These are phyloP conservation scores for Aureobasidium lini DNA, from an alignment of 2,329 filamentous ascomycete species.

Conservation along the genomic window DNA sequence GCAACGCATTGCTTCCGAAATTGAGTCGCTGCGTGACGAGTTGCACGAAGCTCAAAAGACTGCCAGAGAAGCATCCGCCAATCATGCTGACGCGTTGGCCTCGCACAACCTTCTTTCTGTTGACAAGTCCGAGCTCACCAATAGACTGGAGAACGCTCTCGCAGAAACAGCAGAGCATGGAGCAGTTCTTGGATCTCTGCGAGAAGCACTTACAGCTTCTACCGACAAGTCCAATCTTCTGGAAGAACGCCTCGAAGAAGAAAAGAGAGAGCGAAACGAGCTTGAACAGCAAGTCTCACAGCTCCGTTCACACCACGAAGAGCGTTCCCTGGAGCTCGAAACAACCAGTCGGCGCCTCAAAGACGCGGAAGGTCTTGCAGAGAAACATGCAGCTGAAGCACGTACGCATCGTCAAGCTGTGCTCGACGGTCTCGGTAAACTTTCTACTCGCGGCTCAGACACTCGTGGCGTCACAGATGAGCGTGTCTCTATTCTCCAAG, in stretches of 20 bases:
- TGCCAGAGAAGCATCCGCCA: slow-evolving; percentile 72
- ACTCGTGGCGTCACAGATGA: slow-evolving; percentile 51
- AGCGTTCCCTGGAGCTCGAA: slow-evolving; percentile 69
- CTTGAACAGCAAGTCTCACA: slow-evolving; percentile 68
- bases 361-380: slow-evolving; percentile 81
- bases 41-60: slow-evolving; percentile 72
- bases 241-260: slow-evolving; percentile 76
- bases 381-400: slow-evolving; percentile 82
- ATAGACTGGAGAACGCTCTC: slow-evolving; percentile 59
- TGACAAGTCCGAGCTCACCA: slow-evolving; percentile 74
- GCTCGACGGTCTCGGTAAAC: slow-evolving; percentile 71
- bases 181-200: slow-evolving; percentile 65
- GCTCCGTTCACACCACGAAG: slow-evolving; percentile 76
- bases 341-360: slow-evolving; percentile 64
- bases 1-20: slow-evolving; percentile 74
- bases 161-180: slow-evolving; percentile 62
- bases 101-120: slow-evolving; percentile 67
- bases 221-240: slow-evolving; percentile 67
- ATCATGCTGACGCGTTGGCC: slow-evolving; percentile 67
- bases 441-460: slow-evolving; percentile 49
- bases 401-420: slow-evolving; percentile 77
- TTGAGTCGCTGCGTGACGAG: slow-evolving; percentile 78
- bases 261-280: slow-evolving; percentile 66
- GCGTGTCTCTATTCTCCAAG: slow-evolving; percentile 65
- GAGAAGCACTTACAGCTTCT: slow-evolving; percentile 70